These are phyloP conservation scores for Nannizziopsis barbatae DNA, from an alignment of 2,329 filamentous ascomycete genomes.

Conservation along the genomic window DNA sequence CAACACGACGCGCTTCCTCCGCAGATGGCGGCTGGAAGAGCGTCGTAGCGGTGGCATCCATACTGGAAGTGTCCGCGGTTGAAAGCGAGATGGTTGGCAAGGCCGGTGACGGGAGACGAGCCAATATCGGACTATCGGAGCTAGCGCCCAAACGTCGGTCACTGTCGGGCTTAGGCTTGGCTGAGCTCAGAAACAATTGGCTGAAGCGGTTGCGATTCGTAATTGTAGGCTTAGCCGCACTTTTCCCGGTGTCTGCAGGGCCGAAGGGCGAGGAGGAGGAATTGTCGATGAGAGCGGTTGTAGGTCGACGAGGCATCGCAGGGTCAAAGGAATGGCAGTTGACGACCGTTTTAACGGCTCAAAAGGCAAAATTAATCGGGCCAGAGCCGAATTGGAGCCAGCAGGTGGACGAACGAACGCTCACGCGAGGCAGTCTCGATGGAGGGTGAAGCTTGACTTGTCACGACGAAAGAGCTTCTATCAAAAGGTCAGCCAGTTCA, in stretches of 20 bases:
- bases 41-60: constrained; percentile 57
- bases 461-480: neutral
- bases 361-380: neutral
- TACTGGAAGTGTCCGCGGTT: constrained; percentile 60
- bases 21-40: constrained; percentile 80
- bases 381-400: neutral
- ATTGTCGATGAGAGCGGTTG: constrained; percentile 48
- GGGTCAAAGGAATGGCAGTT: neutral
- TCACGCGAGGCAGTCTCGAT: constrained; percentile 6
- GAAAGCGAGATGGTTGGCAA: constrained; percentile 87
- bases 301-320: constrained; percentile 54
- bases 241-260: constrained; percentile 41
- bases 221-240: constrained; percentile 37
- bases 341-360: too few species aligned
- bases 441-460: constrained; percentile 1
- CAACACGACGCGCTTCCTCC: constrained; percentile 66
- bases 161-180: constrained; percentile 58
- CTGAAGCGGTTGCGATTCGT: constrained; percentile 63
- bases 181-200: constrained; percentile 71
- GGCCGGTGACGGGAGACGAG: constrained; percentile 61
- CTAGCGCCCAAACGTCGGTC: constrained; percentile 29
- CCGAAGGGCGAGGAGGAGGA: constrained; percentile 33
- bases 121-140: constrained; percentile 46
- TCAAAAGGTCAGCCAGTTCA: neutral
- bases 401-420: neutral